A percentile compares a stretch with the other conserved stretches of the same genome.
Conservation (phyloP, 371 early-diverging fungal genomes). For the Mucor plumbeus region DNA sequence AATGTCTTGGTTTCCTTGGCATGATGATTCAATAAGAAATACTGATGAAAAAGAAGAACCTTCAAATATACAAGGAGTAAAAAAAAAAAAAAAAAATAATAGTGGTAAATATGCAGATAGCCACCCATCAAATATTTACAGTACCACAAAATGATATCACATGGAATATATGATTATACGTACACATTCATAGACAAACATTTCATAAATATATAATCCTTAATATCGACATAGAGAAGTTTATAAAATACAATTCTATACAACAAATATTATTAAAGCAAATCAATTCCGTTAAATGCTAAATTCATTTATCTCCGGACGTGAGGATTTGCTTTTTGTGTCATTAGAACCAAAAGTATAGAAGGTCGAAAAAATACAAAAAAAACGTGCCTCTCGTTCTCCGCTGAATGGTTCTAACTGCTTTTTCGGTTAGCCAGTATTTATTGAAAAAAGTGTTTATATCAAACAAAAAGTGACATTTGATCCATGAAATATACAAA, state of each 20-base stretch:
- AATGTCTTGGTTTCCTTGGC: neutral
- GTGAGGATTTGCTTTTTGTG: neutral
- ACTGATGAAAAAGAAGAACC: too few relatives aligned
- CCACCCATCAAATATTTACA: neutral
- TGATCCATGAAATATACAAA: neutral
- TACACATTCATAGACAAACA: neutral
- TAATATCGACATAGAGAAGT: too few relatives aligned
- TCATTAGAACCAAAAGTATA: neutral
- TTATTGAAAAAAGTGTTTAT: neutral
- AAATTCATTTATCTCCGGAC: neutral
- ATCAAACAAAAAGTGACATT: neutral
- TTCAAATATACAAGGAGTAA: too few relatives aligned
- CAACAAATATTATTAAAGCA: too few relatives aligned
- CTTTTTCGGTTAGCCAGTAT: neutral
- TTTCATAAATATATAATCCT: too few relatives aligned
- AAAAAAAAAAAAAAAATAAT: neutral
- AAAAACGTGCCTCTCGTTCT: neutral
- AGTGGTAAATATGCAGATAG: neutral
- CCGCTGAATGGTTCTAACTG: constrained; percentile 5
- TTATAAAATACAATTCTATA: too few relatives aligned
- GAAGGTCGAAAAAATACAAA: neutral
- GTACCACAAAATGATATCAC: constrained; percentile 4
- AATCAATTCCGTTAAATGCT: too few relatives aligned
- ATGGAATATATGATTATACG: neutral
- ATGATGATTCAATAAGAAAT: neutral